These are phyloP conservation scores for Phytophthora pluvialis DNA, from an alignment of 352 stramenopile genomes.

Conservation along the genomic window DNA sequence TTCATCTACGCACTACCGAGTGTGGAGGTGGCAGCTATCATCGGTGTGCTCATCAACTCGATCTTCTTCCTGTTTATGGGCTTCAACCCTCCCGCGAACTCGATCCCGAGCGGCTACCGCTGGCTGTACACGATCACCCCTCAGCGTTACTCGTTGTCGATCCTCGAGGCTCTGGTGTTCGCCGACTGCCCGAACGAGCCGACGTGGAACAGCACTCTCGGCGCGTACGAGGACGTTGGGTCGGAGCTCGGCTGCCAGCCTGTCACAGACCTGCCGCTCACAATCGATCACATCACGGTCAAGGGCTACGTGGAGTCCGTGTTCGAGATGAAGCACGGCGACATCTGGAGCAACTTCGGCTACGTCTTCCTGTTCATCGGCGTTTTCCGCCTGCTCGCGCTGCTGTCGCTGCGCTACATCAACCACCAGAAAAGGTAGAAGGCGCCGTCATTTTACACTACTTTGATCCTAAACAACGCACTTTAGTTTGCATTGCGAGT, in stretches of 20 bases:
- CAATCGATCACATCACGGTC: constrained; percentile 31
- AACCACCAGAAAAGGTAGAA: constrained; percentile 48
- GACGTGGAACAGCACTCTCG: constrained; percentile 27
- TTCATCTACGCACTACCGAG: constrained; percentile 27
- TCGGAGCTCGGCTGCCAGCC: constrained; percentile 30
- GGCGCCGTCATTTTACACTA: not conserved
- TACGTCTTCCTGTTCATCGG: constrained; percentile 33
- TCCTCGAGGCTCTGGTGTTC: constrained; percentile 40
- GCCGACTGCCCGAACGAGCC: constrained; percentile 27
- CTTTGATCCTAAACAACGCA: no score
- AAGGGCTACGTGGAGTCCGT: constrained; percentile 32
- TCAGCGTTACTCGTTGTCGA: constrained; percentile 25
- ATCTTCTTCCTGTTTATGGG: constrained; percentile 36
- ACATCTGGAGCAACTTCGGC: constrained; percentile 33
- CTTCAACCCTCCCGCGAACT: constrained; percentile 30
- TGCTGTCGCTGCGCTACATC: constrained; percentile 44
- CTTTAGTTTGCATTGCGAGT: no score
- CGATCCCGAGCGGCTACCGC: constrained; percentile 30
- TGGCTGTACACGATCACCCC: constrained; percentile 34
- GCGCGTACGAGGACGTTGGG: constrained; percentile 24
- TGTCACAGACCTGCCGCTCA: constrained; percentile 16
- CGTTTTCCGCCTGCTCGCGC: constrained; percentile 28
- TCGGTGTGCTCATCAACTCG: constrained; percentile 29
- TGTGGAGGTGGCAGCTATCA: constrained; percentile 33
- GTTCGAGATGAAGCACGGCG: constrained; percentile 33